phyloP scores from a whole-genome alignment of 2,329 filamentous ascomycete species.

The Beauveria scarabaeidicola region DNA sequence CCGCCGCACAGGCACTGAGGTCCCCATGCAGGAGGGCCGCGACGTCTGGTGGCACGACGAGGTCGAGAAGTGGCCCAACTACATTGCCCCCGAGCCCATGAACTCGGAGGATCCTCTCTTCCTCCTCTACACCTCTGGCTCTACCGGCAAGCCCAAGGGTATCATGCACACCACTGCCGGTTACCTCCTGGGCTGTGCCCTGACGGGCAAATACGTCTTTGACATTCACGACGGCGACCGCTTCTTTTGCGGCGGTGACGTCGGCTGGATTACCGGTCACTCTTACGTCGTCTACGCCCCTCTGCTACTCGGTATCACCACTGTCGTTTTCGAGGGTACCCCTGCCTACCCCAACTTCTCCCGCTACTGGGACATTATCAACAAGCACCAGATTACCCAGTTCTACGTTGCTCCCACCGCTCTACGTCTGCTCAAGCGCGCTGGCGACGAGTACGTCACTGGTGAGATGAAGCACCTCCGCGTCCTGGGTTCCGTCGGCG shows the following conservation, averaged over 20 bases:
- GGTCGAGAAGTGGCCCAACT: constrained; percentile 90
- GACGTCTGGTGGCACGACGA: constrained; percentile 99
- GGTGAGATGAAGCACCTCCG: constrained; percentile 81
- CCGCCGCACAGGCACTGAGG: constrained; percentile 88
- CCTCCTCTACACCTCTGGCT: constrained; percentile 95
- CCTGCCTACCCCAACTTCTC: constrained; percentile 97
- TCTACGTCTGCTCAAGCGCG: constrained; percentile 85
- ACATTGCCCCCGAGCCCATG: constrained; percentile 82
- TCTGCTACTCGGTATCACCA: constrained; percentile 83
- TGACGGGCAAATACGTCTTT: constrained; percentile 97
- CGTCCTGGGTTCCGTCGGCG: constrained; percentile 88
- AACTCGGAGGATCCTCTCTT: constrained; percentile 94
- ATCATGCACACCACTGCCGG: constrained; percentile 96
- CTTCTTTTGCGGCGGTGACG: constrained; percentile 97
- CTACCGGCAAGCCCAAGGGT: constrained; percentile 97
- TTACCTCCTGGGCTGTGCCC: constrained; percentile 86
- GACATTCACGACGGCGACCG: constrained; percentile 90
- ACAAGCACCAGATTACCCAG: constrained; percentile 89
- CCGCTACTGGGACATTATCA: constrained; percentile 97
- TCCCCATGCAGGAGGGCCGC: constrained; percentile 81
- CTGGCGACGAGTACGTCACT: constrained; percentile 86
- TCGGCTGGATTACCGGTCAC: constrained; percentile 98
- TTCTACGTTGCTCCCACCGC: constrained; percentile 98
- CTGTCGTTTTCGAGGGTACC: constrained; percentile 95
- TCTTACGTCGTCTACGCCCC: constrained; percentile 98